These are phyloP conservation scores for Ogataea chonburiensis DNA, from an alignment of 805 yeast species.

Conservation along the genomic window DNA sequence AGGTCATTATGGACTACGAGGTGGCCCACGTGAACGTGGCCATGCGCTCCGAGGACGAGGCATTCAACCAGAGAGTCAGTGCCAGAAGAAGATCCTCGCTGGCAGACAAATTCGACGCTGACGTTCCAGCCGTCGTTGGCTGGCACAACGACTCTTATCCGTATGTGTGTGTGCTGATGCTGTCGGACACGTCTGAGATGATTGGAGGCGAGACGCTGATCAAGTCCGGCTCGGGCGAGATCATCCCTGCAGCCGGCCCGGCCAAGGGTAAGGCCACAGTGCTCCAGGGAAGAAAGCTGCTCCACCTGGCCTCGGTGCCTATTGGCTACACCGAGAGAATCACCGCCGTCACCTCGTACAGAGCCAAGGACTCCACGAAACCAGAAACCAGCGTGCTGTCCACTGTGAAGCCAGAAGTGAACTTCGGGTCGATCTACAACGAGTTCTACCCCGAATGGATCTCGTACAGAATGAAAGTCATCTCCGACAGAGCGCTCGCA, in stretches of 20 bases:
- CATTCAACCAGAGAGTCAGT: constrained; percentile 30
- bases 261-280: constrained; percentile 49
- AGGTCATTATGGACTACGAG: constrained; percentile 57
- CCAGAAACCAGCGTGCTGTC: constrained; percentile 41
- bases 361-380: constrained; percentile 38
- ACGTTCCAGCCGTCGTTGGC: constrained; percentile 55
- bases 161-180: constrained; percentile 62
- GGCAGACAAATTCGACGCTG: constrained; percentile 28
- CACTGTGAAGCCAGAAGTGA: constrained; percentile 41
- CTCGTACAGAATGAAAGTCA: constrained; percentile 38
- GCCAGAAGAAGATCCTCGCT: constrained; percentile 28
- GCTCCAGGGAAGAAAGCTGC: constrained; percentile 46
- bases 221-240: constrained; percentile 43
- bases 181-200: constrained; percentile 57
- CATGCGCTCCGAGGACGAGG: constrained; percentile 40
- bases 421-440: constrained; percentile 37
- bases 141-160: constrained; percentile 69
- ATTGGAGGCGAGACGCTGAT: constrained; percentile 61
- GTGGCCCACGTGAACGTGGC: constrained; percentile 53
- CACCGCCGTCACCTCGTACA: constrained; percentile 42
- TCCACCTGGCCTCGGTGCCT: constrained; percentile 49
- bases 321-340: constrained; percentile 41
- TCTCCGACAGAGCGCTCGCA: constrained; percentile 33
- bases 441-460: constrained; percentile 42
- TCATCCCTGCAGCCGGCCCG: constrained; percentile 40